phyloP scores from a whole-genome alignment of 805 yeast genomes.

The Naumovozyma dairenensis region DNA sequence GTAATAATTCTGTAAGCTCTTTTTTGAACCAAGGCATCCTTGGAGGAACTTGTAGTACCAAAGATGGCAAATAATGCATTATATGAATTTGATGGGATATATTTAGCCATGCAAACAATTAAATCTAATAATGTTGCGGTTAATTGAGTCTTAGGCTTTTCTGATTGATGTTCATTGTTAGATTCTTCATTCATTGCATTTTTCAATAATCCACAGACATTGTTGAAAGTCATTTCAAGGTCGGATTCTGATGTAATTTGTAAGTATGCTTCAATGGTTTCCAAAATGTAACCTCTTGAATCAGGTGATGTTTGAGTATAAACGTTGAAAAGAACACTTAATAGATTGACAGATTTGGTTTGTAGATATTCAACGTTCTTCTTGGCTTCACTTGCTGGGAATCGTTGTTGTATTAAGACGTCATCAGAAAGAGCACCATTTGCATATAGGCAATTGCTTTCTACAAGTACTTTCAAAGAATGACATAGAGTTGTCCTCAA shows the following conservation, averaged over 20 bases:
- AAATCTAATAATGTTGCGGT: slow-evolving; percentile 87
- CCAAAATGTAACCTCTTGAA: slow-evolving; percentile 73
- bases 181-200: slow-evolving; percentile 58
- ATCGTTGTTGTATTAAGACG: slow-evolving; percentile 47
- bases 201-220: slow-evolving; percentile 72
- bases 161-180: slow-evolving; percentile 16
- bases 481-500: slow-evolving; percentile 78
- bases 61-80: slow-evolving; percentile 72
- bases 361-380: slow-evolving; percentile 54
- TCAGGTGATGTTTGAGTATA: slow-evolving; percentile 83
- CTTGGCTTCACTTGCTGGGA: slow-evolving; percentile 47
- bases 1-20: slow-evolving; percentile 76
- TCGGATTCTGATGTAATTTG: slow-evolving; percentile 60
- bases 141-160: slow-evolving; percentile 31
- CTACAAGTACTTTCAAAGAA: slow-evolving; percentile 66
- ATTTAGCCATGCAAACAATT: slow-evolving; percentile 76
- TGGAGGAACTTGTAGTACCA: slow-evolving; percentile 49
- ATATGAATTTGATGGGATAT: slow-evolving; percentile 62
- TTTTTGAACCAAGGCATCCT: slow-evolving; percentile 70
- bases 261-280: slow-evolving; percentile 74
- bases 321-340: slow-evolving; percentile 85
- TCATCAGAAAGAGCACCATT: slow-evolving; percentile 51
- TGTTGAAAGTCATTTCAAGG: slow-evolving; percentile 66
- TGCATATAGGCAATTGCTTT: slow-evolving; percentile 50
- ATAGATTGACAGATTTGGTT: slow-evolving; percentile 57